Percentiles rank a stretch among this genome's conserved stretches.
These are phyloP conservation scores for Rhodocollybia butyracea DNA, from an alignment of 768 basidiomycete species.

Conservation along the genomic window DNA sequence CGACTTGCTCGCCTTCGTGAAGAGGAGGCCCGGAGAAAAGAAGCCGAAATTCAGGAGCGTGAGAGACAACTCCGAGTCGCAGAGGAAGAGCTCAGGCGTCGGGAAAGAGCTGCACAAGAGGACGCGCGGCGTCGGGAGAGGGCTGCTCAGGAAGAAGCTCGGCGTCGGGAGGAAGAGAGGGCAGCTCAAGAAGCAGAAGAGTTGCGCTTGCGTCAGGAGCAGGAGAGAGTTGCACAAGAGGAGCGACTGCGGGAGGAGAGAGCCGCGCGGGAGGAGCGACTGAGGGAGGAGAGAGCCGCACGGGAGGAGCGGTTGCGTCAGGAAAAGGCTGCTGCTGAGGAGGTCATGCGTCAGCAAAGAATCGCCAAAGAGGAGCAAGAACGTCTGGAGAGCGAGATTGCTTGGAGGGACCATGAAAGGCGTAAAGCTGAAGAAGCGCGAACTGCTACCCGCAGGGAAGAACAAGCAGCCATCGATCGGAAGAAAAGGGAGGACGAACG, in stretches of 20 bases:
- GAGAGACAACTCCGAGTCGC: constrained; percentile 28
- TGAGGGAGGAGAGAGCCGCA: constrained; percentile 6
- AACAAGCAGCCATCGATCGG: constrained; percentile 3
- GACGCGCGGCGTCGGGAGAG: constrained; percentile 3
- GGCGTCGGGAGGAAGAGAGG: too few relatives aligned
- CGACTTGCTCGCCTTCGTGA: constrained; percentile 19
- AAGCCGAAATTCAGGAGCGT: constrained; percentile 24
- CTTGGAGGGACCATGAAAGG: constrained; percentile 15
- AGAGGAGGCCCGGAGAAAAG: constrained; percentile 20
- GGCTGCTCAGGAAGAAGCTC: constrained; percentile 20
- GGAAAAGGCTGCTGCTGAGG: constrained; percentile 18
- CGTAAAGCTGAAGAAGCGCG: constrained; percentile 24
- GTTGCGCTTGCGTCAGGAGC: constrained; percentile 13
- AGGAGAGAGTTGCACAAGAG: constrained; percentile 8
- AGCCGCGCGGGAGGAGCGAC: constrained; percentile 17
- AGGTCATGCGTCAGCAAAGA: constrained; percentile 23
- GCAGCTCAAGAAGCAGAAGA: constrained; percentile 12
- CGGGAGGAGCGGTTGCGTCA: constrained; percentile 17
- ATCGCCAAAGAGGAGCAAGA: constrained; percentile 36
- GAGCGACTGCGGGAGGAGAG: constrained; percentile 18
- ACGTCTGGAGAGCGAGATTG: constrained; percentile 23
- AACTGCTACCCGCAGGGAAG: constrained; percentile 5
- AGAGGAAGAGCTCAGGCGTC: constrained; percentile 33
- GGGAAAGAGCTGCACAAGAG: constrained; percentile 20
- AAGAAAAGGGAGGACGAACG: constrained; percentile 1